phyloP scores from a whole-genome alignment of 208 protist species.

The Trypanosomatidae sp. region DNA sequence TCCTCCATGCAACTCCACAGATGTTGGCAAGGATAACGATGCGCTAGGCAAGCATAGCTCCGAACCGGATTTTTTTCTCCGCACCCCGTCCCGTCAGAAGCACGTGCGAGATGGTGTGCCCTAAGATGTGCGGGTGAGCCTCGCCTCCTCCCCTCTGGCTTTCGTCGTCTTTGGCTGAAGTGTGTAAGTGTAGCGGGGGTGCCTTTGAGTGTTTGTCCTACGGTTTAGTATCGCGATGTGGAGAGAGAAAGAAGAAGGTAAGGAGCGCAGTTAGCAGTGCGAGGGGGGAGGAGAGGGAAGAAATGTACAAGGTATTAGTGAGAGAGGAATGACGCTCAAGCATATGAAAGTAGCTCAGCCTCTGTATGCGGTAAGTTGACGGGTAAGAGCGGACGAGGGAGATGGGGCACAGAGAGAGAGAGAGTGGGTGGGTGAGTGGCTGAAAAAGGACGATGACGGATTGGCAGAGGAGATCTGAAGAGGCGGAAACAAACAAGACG shows the following conservation, averaged over 20 bases:
- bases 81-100: neutral
- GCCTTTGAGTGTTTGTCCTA: neutral
- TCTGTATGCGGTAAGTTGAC: neutral
- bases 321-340: neutral
- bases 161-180: neutral
- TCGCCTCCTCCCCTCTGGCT: neutral
- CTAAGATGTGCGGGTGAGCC: neutral
- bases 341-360: neutral
- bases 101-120: neutral
- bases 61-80: neutral
- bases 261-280: slow-evolving; percentile 1
- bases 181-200: neutral
- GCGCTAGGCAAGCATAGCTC: neutral
- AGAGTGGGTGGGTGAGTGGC: neutral
- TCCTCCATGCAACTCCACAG: neutral
- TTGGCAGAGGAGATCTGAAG: neutral
- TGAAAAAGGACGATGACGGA: neutral
- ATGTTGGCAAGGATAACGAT: neutral
- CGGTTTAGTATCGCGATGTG: neutral
- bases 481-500: neutral
- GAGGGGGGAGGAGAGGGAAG: neutral
- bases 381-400: neutral
- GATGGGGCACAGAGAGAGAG: neutral
- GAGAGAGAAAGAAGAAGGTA: slow-evolving; percentile 31
- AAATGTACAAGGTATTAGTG: neutral